Conservation (phyloP, 2,329 filamentous ascomycete species). For the Raffaelea albimanens region DNA sequence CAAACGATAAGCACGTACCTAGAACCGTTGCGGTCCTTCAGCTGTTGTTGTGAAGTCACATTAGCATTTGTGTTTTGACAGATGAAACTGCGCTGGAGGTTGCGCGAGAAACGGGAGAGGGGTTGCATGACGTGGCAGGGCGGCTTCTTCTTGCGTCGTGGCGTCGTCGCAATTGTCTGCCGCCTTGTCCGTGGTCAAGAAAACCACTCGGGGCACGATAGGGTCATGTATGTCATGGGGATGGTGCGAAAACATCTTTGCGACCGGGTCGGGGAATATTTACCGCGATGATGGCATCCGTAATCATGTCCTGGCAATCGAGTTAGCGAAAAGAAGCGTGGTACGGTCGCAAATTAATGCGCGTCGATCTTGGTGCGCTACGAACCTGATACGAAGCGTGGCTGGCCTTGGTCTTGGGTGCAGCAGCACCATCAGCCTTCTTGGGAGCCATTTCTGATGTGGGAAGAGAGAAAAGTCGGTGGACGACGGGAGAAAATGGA, state of each 20-base stretch:
- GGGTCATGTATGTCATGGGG: no score
- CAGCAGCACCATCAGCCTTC: constrained; percentile 34
- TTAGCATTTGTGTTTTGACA: constrained; percentile 1
- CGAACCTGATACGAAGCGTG: constrained; percentile 53
- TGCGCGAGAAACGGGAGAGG: neutral
- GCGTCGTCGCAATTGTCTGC: constrained; percentile 1
- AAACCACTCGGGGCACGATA: no score
- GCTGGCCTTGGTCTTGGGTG: constrained; percentile 39
- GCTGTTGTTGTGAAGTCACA: constrained; percentile 26
- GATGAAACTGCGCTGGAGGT: neutral
- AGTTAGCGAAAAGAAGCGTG: constrained; percentile 4
- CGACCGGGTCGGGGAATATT: constrained; percentile 23
- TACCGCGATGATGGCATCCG: constrained; percentile 52
- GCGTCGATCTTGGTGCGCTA: constrained; percentile 7
- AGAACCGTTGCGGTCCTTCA: constrained; percentile 54
- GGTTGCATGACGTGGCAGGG: constrained; percentile 6
- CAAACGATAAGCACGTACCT: constrained; percentile 32
- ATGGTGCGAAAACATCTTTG: neutral
- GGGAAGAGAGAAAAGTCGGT: constrained; percentile 3
- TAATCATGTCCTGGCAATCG: constrained; percentile 48
- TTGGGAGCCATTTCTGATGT: constrained; percentile 45
- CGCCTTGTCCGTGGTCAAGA: neutral
- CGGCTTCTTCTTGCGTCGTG: constrained; percentile 8
- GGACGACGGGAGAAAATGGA: neutral
- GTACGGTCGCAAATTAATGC: neutral